These are phyloP conservation scores for Gastrolobium bilobum DNA, from an alignment of 306 rosid genomes.

Conservation along the genomic window DNA sequence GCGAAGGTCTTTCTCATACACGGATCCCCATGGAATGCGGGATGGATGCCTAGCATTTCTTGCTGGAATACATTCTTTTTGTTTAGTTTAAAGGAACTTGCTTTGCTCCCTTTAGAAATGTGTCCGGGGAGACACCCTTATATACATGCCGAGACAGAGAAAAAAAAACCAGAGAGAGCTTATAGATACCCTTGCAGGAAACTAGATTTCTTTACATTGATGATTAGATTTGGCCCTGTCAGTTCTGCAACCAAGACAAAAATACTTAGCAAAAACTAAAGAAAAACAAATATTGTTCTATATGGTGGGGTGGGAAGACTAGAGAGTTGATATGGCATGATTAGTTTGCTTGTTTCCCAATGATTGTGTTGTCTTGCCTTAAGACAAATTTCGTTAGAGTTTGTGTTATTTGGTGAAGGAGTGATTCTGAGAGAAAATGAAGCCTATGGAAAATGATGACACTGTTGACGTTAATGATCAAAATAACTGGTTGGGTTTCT, in stretches of 20 bases:
- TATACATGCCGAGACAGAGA: slow-evolving; percentile 21
- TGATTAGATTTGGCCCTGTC: slow-evolving; percentile 55
- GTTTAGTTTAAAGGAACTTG: slow-evolving; percentile 74
- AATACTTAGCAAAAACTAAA: slow-evolving; percentile 21
- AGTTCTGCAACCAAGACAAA: slow-evolving; percentile 50
- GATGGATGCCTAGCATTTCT: slow-evolving; percentile 66
- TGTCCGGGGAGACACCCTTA: slow-evolving; percentile 52
- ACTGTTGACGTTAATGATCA: slow-evolving; percentile 48
- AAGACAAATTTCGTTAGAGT: slow-evolving; percentile 48
- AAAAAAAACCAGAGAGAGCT: slow-evolving; percentile 32
- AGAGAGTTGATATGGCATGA: slow-evolving; percentile 46
- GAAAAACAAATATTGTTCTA: slow-evolving; percentile 40
- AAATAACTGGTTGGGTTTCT: slow-evolving; percentile 77
- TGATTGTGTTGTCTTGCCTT: slow-evolving; percentile 65
- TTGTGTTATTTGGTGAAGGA: slow-evolving; percentile 41
- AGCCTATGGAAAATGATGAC: slow-evolving; percentile 71
- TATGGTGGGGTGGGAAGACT: slow-evolving; percentile 42
- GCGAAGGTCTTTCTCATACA: slow-evolving; percentile 80
- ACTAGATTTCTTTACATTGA: slow-evolving; percentile 52
- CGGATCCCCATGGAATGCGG: slow-evolving; percentile 83
- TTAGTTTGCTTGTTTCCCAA: slow-evolving; percentile 51
- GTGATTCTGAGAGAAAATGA: slow-evolving; percentile 56
- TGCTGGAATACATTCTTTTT: slow-evolving; percentile 81
- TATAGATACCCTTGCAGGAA: slow-evolving; percentile 60
- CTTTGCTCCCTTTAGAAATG: slow-evolving; percentile 61